These are phyloP conservation scores for Kodamaea jinghongensis DNA, from an alignment of 805 yeast species.

Conservation along the genomic window DNA sequence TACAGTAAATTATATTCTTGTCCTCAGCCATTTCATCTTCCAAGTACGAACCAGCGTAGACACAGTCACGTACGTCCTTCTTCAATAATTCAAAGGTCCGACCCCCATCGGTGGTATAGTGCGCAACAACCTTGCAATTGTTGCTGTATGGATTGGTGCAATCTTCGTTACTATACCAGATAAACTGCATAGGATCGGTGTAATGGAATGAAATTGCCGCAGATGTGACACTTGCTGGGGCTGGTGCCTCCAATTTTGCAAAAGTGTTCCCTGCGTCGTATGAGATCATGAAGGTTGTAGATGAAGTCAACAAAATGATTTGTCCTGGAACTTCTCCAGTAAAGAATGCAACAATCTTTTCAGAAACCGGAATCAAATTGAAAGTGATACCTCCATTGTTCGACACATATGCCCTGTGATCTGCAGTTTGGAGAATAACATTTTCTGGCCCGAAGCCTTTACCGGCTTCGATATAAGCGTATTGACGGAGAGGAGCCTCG, in stretches of 20 bases:
- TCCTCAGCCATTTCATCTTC: constrained; percentile 29
- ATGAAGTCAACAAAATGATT: constrained; percentile 51
- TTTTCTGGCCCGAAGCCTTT: constrained; percentile 31
- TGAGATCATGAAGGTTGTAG: constrained; percentile 54
- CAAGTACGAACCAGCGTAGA: constrained; percentile 60
- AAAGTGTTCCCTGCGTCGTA: constrained; percentile 67
- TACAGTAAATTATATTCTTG: constrained; percentile 63
- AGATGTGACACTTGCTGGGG: constrained; percentile 38
- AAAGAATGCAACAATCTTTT: constrained; percentile 50
- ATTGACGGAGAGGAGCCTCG: constrained; percentile 52
- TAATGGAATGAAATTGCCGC: constrained; percentile 62
- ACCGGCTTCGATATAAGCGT: constrained; percentile 60
- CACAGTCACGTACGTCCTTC: constrained; percentile 58
- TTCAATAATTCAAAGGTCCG: constrained; percentile 52
- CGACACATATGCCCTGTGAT: constrained; percentile 57
- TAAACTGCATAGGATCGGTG: constrained; percentile 51
- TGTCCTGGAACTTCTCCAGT: constrained; percentile 61
- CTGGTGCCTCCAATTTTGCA: constrained; percentile 46
- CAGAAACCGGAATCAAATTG: constrained; percentile 34
- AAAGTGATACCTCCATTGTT: constrained; percentile 65
- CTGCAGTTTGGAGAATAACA: constrained; percentile 55
- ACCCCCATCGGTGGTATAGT: constrained; percentile 68
- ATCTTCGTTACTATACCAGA: constrained; percentile 64
- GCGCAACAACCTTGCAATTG: constrained; percentile 58
- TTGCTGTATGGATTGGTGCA: constrained; percentile 46